Conservation (phyloP, 345 rosid species). For the Isatis tinctoria region DNA sequence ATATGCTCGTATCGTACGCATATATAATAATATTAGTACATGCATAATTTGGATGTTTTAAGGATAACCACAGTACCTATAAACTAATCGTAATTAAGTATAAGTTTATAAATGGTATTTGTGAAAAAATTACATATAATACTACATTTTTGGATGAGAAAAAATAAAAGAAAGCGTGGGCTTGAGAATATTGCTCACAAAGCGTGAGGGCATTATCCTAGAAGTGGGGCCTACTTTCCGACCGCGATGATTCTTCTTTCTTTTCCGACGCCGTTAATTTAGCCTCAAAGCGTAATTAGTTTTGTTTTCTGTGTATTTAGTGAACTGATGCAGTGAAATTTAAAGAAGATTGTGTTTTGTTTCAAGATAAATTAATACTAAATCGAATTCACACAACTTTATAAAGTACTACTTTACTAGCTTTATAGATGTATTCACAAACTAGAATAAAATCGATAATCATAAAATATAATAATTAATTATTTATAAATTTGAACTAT, state of each 20-base stretch:
- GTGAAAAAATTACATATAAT: not conserved
- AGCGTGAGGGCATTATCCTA: conserved; percentile 41
- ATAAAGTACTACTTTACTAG: too few relatives aligned
- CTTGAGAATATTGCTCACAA: conserved; percentile 47
- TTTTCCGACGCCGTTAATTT: conserved; percentile 21
- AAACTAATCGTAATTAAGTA: not conserved
- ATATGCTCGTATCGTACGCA: not conserved
- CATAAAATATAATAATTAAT: not conserved
- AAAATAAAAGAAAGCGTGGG: conserved; percentile 31
- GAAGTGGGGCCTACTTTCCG: conserved; percentile 37
- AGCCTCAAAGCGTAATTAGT: not conserved
- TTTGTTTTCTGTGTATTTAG: not conserved
- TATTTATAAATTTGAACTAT: not conserved
- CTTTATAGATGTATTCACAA: not conserved
- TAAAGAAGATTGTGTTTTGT: too few relatives aligned
- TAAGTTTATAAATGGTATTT: too few relatives aligned
- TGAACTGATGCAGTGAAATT: too few relatives aligned
- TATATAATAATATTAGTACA: not conserved
- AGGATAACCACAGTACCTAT: not conserved
- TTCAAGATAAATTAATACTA: too few relatives aligned
- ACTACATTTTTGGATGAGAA: not conserved
- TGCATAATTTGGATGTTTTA: not conserved
- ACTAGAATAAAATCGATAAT: not conserved
- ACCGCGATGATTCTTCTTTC: conserved; percentile 38
- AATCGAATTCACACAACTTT: too few relatives aligned